Evolutionary conservation across 345 rosid genomes (phyloP), one percentile per base, ranked within the genome.

Genomic region (Brassica rapa): DNA sequence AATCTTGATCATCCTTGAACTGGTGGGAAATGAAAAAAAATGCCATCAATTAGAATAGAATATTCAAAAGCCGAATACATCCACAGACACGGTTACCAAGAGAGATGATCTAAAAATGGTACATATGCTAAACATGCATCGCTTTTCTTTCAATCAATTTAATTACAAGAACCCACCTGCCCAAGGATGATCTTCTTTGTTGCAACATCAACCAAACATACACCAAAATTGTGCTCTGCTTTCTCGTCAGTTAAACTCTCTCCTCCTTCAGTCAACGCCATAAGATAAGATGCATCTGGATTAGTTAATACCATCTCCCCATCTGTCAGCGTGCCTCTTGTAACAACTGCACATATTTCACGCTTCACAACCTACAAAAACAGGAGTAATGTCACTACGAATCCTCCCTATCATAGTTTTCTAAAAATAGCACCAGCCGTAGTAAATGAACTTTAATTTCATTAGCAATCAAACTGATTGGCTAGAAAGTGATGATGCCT

Each of bases 251-350:
- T 56, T 27, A 66, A 64, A 65, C 68, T 77, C 72, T 74, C 84
- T 73, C 70, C 66, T 70, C 83, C 83, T 88, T 90, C 99, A 73
- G 96, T 84, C 84, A 95, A 75, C 12, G 97, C 86, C 97, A 95
- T 88, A 43, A 95, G 69, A 77, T 89, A 95, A 74, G 97, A 95
- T 79, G 97, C 90, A 74, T 95, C 93, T 12, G 99, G 97, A 87
- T 91, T 89, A 61, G 96, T 84, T 29, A 89, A 86, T 63, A 90
- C 83, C 88, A 93, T 77, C 80, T 91, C 98, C 68, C 96, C 99
- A 80, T 95, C 98, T 55, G 93, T 88, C 82, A 95, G 80, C 21
- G 99, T 95, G 74, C 99, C 98, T 86, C 85, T 95, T 16, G 97
- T 91, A 82, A 93, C 88, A 64, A 95, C 88, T 9, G 87, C 96